Base-by-base conservation (phyloP, 1,284 basidiomycete genomes). In the Ganoderma boninense region DNA sequence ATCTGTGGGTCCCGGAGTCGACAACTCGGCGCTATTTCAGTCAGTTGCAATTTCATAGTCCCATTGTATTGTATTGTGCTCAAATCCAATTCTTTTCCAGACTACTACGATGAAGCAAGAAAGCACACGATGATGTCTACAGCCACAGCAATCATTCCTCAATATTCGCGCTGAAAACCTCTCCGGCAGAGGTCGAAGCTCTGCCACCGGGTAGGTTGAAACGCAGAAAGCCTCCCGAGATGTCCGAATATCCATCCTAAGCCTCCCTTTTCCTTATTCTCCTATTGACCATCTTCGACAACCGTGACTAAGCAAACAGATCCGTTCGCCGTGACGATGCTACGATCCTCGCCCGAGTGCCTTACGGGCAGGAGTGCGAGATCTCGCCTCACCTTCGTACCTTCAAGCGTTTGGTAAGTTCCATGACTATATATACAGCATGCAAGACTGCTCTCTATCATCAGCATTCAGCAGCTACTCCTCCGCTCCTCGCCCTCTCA, bases 341-440 rank as follows among this genome's bases (percentile, higher is more conserved):
- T 44, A 35, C 65, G 54, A 52, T 61, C 29, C 57, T 49, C 23
- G 38, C 32, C 32, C 38, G 4, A 29, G 60, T 62, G 23, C 60
- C 60, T 62, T 26, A 26, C 60, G 16, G 13, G 23, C 60, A 44
- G 16, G 35, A 62, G 38, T 62, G 23, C 42, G 60, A 62, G 60
- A n/a, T 43, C 60, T 42, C 40, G 40, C n/a, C 60, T 70, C 69
- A 69, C 49, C 59, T 46, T 40, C 57, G 42, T n/a, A 46, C 60
- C 40, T 66, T 14, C 43, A 43, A 44, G 43, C 69, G 62, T 44
- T 35, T 29, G 32, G 6, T 46, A 52, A 23, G 61, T 62, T 23
- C 32, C 32, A 14, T 60, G 20, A 56, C 57, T 71, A 73, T 71
- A 71, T 71, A 73, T 69, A 69, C 57, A 16, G n/a, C 2, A 10